These are phyloP conservation scores for Pinus albicaulis DNA, from an alignment of 75 land plant genomes.

Conservation along the genomic window DNA sequence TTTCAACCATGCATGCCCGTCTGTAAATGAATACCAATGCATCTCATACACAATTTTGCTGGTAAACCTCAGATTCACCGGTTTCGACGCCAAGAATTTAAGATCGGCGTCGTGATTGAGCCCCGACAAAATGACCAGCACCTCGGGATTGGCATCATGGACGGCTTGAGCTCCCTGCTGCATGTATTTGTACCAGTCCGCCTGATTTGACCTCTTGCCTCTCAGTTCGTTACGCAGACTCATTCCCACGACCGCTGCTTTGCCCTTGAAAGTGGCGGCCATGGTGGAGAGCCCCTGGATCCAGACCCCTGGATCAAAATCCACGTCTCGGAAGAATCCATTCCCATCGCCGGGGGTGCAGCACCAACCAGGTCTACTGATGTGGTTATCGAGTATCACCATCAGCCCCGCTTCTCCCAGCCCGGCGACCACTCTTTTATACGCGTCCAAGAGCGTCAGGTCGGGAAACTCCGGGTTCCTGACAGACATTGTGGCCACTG, in stretches of 20 bases:
- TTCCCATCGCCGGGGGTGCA: conserved; percentile 37
- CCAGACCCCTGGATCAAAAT: conserved; percentile 38
- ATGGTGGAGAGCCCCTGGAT: conserved; percentile 19
- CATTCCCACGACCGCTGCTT: conserved; percentile 32
- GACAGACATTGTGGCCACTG: neutral
- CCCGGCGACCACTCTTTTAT: conserved; percentile 11
- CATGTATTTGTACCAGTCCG: conserved; percentile 30
- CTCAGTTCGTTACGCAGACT: conserved; percentile 50
- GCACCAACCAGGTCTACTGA: conserved; percentile 36
- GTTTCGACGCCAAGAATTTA: conserved; percentile 18
- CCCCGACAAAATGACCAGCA: conserved; percentile 37
- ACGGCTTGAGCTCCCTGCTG: conserved; percentile 23
- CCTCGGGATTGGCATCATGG: conserved; percentile 26
- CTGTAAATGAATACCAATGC: conserved; percentile 40
- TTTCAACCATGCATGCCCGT: conserved; percentile 10
- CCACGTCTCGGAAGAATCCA: conserved; percentile 39
- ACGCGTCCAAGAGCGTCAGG: conserved; percentile 21
- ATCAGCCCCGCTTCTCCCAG: conserved; percentile 18
- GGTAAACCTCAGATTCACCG: neutral
- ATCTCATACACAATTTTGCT: conserved; percentile 37
- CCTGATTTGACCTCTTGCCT: conserved; percentile 17
- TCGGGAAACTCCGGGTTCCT: conserved; percentile 25
- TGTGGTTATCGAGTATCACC: conserved; percentile 13
- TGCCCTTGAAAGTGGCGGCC: conserved; percentile 15
- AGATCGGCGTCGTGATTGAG: conserved; percentile 32